Conservation (phyloP, 768 basidiomycete species). For the Ephemerocybe angulata region DNA sequence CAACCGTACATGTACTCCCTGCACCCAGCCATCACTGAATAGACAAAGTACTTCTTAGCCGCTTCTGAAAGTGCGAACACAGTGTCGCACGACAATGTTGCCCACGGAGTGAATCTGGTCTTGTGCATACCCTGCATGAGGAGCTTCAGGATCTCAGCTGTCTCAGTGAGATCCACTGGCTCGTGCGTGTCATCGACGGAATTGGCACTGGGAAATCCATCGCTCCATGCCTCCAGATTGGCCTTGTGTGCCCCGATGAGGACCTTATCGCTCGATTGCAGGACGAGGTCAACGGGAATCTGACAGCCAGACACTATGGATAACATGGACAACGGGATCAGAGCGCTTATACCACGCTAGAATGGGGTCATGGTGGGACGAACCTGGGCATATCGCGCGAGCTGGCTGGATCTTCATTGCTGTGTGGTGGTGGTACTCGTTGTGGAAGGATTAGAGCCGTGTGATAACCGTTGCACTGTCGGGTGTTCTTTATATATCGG, state of each 20-base stretch:
- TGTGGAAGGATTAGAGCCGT: too few relatives aligned
- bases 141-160: not conserved
- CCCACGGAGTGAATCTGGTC: too few relatives aligned
- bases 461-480: too few relatives aligned
- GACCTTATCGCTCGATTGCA: slow-evolving; percentile 10
- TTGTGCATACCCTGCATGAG: not conserved
- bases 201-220: slow-evolving; percentile 4
- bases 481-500: too few relatives aligned
- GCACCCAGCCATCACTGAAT: not conserved
- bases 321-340: too few relatives aligned
- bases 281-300: slow-evolving; percentile 13
- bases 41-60: slow-evolving; percentile 10
- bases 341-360: too few relatives aligned
- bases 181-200: not conserved
- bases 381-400: too few relatives aligned
- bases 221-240: slow-evolving; percentile 14
- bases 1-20: too few relatives aligned
- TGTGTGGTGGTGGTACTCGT: too few relatives aligned
- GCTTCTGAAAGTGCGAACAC: slow-evolving; percentile 5
- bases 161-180: not conserved
- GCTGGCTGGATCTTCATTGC: too few relatives aligned
- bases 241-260: slow-evolving; percentile 12
- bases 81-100: too few relatives aligned
- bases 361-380: too few relatives aligned
- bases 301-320: slow-evolving; percentile 9